Base-by-base conservation (phyloP, 129 eudicot genomes). In the Chrysanthemum seticuspe region DNA sequence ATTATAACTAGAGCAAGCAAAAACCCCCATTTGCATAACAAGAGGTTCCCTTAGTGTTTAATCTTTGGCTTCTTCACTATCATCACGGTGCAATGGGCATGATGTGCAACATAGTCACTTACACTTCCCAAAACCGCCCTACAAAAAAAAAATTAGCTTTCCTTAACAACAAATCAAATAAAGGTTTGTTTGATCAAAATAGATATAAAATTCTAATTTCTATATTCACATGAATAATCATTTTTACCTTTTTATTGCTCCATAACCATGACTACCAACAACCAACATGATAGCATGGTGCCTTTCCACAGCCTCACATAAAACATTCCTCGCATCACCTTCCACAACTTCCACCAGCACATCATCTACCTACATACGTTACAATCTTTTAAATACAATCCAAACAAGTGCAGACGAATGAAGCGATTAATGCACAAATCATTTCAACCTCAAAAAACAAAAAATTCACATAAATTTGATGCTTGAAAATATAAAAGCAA, bases 81-180 rank as follows among this genome's bases (percentile, higher is more conserved):
- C 95, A 87, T 91, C 85, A 91, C 97, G 0, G 85, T 77, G 87
- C 97, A 88, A 66, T 88, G 96, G 70, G 97, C 97, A 83, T 91
- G 97, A 80, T 91, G 97, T 60, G 89, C 83, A 75, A 93, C 88
- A 48, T 91, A 91, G 76, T 91, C 97, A 44, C 96, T 91, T 45
- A 91, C 97, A 50, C 97, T 91, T 6, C 97, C 97, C 83, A 91
- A 75, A 61, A 91, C 96, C 74, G 97, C 92, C 96, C 97, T 91
- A 83, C 82, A 84, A 70, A 44, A 55, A 6, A 6, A 55, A 31
- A 5, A 13, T 11, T 13, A n/a, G 21, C 13, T 61, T 73, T 50
- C 18, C 50, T 64, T 6, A 44, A 40, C 56, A 67, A 12, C 16
- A 12, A 47, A 57, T 58, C 15, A 5, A 29, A 66, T 62, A 53